These are phyloP conservation scores for Agaricus sinodeliciosus DNA, from an alignment of 768 basidiomycete genomes.

Conservation along the genomic window DNA sequence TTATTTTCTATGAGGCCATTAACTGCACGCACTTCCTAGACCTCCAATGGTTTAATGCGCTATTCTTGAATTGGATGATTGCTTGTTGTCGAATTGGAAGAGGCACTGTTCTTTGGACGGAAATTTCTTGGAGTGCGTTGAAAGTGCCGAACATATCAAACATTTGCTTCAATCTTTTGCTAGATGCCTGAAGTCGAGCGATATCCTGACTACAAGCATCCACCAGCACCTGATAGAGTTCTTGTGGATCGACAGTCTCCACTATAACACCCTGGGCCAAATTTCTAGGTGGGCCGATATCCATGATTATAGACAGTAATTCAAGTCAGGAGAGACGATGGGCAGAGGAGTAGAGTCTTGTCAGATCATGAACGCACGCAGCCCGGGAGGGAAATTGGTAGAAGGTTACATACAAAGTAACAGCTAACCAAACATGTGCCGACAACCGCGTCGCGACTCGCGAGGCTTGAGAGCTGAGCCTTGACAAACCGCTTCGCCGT, in stretches of 20 bases:
- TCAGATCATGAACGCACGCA: background rate
- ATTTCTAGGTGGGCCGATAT: constrained; percentile 17
- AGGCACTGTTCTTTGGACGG: constrained; percentile 52
- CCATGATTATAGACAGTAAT: constrained; percentile 17
- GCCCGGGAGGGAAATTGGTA: background rate
- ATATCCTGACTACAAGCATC: constrained; percentile 74
- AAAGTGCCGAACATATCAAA: constrained; percentile 65
- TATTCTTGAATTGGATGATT: constrained; percentile 88
- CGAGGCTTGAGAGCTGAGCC: too few species aligned
- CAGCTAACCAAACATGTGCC: background rate
- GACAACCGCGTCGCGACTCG: constrained; percentile 8
- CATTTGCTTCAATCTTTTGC: constrained; percentile 60
- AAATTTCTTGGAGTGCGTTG: constrained; percentile 69
- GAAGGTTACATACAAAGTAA: background rate
- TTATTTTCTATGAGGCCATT: background rate
- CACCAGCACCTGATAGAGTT: constrained; percentile 59
- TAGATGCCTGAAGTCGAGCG: constrained; percentile 39
- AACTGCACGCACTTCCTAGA: constrained; percentile 54
- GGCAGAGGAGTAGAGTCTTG: background rate
- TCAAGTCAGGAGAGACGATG: background rate
- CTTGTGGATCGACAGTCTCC: constrained; percentile 47
- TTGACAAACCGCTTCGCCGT: background rate
- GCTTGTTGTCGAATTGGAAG: constrained; percentile 68
- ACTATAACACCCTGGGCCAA: constrained; percentile 25
- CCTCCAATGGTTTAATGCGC: constrained; percentile 67